These are phyloP conservation scores for Comarum palustre DNA, from an alignment of 306 rosid species.

Conservation along the genomic window DNA sequence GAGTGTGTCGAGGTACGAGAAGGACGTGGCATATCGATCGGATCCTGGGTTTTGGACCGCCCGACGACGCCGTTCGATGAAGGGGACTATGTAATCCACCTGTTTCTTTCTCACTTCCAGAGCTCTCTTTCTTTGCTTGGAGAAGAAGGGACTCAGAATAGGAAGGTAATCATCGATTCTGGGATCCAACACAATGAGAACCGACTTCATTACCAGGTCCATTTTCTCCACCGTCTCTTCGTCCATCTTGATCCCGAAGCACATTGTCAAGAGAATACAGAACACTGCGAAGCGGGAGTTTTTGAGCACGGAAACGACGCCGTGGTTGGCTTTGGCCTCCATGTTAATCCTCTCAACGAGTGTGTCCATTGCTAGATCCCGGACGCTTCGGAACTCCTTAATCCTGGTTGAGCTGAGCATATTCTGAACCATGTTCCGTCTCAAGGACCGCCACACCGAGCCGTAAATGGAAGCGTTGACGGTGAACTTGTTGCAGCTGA, in stretches of 20 bases:
- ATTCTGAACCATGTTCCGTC: constrained; percentile 92
- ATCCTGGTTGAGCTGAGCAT: constrained; percentile 74
- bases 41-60: constrained; percentile 72
- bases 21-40: constrained; percentile 60
- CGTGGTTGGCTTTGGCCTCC: constrained; percentile 61
- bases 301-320: constrained; percentile 59
- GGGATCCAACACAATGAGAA: constrained; percentile 61
- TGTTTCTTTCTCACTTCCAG: constrained; percentile 60
- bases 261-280: constrained; percentile 76
- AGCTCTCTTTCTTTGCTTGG: constrained; percentile 67
- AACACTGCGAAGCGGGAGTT: constrained; percentile 76
- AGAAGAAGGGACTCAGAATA: constrained; percentile 66
- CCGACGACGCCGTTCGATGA: constrained; percentile 55
- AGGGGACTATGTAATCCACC: constrained; percentile 50
- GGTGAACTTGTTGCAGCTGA: constrained; percentile 74
- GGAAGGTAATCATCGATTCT: constrained; percentile 87
- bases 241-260: constrained; percentile 83
- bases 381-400: constrained; percentile 59
- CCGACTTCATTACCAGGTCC: constrained; percentile 64
- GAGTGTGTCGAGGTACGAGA: constrained; percentile 88
- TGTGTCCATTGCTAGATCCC: constrained; percentile 66
- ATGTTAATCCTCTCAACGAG: constrained; percentile 44
- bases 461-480: constrained; percentile 85
- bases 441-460: constrained; percentile 69
- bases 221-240: constrained; percentile 62